Conservation (phyloP, 257 asterid genomes). For the Plantago major region DNA sequence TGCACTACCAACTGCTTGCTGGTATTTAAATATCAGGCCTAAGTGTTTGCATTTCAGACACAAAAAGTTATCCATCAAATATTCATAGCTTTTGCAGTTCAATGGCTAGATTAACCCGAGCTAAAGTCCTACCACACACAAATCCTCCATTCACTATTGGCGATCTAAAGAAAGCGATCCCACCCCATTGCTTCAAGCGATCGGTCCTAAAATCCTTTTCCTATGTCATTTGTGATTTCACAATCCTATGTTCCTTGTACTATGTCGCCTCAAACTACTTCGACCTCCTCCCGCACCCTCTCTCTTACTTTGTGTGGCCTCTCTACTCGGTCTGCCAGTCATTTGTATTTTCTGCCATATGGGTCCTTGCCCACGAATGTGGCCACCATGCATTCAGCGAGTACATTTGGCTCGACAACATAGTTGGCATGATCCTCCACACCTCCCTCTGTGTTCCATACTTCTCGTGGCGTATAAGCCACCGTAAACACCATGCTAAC, state of each 20-base stretch:
- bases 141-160: slow-evolving; percentile 72
- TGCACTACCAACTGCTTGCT: no score
- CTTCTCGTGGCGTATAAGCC: slow-evolving; percentile 69
- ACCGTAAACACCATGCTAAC: slow-evolving; percentile 68
- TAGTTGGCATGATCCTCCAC: slow-evolving; percentile 60
- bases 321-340: slow-evolving; percentile 48
- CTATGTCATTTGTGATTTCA: slow-evolving; percentile 48
- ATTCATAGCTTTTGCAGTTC: no score
- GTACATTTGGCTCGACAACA: slow-evolving; percentile 54
- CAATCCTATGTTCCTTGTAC: slow-evolving; percentile 49
- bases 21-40: no score
- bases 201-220: slow-evolving; percentile 70
- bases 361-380: slow-evolving; percentile 54
- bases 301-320: slow-evolving; percentile 43
- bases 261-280: slow-evolving; percentile 53
- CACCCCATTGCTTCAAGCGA: slow-evolving; percentile 78
- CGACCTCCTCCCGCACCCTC: slow-evolving; percentile 37
- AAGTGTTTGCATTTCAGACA: no score
- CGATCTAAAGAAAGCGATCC: slow-evolving; percentile 76
- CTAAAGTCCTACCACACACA: slow-evolving; percentile 34
- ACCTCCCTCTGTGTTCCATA: slow-evolving; percentile 58
- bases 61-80: no score
- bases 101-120: no score
- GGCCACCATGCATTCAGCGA: slow-evolving; percentile 37
- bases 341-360: slow-evolving; percentile 51